Conservation (phyloP, 805 yeast genomes). For the Dipodascopsis uninucleata region DNA sequence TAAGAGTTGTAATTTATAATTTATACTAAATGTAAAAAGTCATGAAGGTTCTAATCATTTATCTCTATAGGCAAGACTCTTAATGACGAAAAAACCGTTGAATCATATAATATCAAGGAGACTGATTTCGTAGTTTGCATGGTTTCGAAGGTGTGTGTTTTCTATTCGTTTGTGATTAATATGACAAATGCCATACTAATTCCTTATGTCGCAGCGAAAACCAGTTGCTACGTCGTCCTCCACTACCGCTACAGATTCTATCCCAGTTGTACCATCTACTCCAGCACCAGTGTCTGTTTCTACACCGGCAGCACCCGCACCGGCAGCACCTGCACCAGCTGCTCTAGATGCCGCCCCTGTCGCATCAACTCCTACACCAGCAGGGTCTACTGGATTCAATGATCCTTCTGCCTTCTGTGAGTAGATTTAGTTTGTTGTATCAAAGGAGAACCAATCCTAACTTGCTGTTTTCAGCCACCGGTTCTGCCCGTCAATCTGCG, state of each 20-base stretch:
- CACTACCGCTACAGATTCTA: constrained; percentile 25
- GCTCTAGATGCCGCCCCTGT: constrained; percentile 29
- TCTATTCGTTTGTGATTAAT: too few relatives aligned
- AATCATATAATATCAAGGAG: constrained; percentile 66
- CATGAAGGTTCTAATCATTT: neutral
- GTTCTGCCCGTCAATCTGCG: constrained; percentile 72
- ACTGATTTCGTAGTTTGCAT: constrained; percentile 88
- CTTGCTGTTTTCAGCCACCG: constrained; percentile 67
- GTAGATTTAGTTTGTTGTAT: constrained; percentile 20
- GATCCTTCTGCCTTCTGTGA: constrained; percentile 38
- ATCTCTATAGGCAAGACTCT: constrained; percentile 62
- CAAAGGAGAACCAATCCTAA: constrained; percentile 29
- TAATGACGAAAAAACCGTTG: constrained; percentile 74
- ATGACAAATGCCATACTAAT: neutral
- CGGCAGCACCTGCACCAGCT: constrained; percentile 18
- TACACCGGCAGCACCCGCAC: constrained; percentile 4
- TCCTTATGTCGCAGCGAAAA: constrained; percentile 4
- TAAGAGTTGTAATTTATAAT: too few relatives aligned
- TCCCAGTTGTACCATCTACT: constrained; percentile 13
- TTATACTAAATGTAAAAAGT: neutral
- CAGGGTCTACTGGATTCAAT: constrained; percentile 31
- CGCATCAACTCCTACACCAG: constrained; percentile 33
- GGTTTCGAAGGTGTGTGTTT: constrained; percentile 53
- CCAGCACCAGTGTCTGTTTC: constrained; percentile 11
- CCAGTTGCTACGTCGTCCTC: constrained; percentile 24